phyloP scores from a whole-genome alignment of 148 eudicot species.

The Silene uniflora region DNA sequence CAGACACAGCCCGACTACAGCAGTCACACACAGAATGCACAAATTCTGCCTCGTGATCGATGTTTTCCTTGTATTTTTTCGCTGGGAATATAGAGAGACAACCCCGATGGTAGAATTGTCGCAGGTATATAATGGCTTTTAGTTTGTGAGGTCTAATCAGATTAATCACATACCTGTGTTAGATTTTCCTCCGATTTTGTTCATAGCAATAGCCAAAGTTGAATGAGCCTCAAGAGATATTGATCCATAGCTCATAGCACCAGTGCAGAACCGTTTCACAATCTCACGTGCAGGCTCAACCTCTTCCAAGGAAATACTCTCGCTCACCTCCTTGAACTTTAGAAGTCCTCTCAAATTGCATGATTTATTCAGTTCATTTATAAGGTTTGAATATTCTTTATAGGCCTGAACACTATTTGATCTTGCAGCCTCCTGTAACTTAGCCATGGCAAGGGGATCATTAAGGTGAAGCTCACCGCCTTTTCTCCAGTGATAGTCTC shows the following conservation, averaged over 20 bases:
- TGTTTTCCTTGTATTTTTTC: too few species aligned
- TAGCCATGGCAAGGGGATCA: slow-evolving; percentile 93
- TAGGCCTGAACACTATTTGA: slow-evolving; percentile 91
- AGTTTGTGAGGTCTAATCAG: neutral
- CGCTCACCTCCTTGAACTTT: slow-evolving; percentile 65
- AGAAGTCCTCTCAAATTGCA: slow-evolving; percentile 92
- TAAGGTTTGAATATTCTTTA: slow-evolving; percentile 77
- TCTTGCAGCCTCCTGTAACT: slow-evolving; percentile 91
- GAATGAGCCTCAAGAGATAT: slow-evolving; percentile 94
- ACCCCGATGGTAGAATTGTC: too few species aligned
- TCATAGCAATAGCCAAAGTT: slow-evolving; percentile 94
- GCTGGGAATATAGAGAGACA: too few species aligned
- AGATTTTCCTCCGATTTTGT: slow-evolving; percentile 93
- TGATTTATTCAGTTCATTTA: slow-evolving; percentile 76
- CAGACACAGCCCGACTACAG: too few species aligned
- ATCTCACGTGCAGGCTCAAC: slow-evolving; percentile 95
- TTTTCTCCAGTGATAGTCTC: slow-evolving; percentile 99
- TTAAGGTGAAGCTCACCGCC: slow-evolving; percentile 92
- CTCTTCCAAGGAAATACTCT: slow-evolving; percentile 73
- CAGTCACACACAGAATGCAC: neutral
- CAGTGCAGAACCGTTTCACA: slow-evolving; percentile 95
- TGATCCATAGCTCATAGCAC: slow-evolving; percentile 99
- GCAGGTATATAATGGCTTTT: too few species aligned
- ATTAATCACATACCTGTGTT: slow-evolving; percentile 64
- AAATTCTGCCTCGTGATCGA: neutral